Conservation (phyloP, 148 eudicot species). For the Suaeda aralocaspica region DNA sequence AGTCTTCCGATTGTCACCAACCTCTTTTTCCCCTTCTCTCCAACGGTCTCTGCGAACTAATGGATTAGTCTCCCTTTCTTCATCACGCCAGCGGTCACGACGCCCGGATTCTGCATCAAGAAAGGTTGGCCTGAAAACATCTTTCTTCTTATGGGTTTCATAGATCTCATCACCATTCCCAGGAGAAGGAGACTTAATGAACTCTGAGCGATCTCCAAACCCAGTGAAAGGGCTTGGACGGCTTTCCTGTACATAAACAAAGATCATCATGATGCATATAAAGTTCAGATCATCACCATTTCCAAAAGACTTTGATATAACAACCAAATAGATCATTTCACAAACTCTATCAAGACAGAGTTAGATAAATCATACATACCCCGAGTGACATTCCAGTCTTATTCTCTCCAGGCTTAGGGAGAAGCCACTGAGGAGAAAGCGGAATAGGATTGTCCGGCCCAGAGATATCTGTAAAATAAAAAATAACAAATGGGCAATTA, state of each 20-base stretch:
- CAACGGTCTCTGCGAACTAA: slow-evolving; percentile 69
- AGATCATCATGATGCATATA: slow-evolving; percentile 1
- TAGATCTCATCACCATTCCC: slow-evolving; percentile 41
- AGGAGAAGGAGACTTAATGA: slow-evolving; percentile 37
- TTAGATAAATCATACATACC: slow-evolving; percentile 43
- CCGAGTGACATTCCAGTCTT: slow-evolving; percentile 60
- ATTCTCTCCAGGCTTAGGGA: slow-evolving; percentile 75
- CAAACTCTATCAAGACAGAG: slow-evolving; percentile 6
- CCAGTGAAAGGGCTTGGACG: slow-evolving; percentile 41
- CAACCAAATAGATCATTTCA: neutral
- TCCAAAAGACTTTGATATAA: neutral
- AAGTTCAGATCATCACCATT: neutral
- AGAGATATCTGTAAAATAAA: slow-evolving; percentile 51
- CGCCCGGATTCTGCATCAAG: slow-evolving; percentile 71
- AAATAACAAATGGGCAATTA: too few species aligned
- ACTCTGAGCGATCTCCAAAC: slow-evolving; percentile 37
- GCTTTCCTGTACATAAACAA: slow-evolving; percentile 49
- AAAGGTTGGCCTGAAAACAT: slow-evolving; percentile 82
- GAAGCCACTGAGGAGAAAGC: slow-evolving; percentile 98
- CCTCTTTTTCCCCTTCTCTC: slow-evolving; percentile 81
- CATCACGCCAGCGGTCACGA: slow-evolving; percentile 95
- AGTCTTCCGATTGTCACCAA: slow-evolving; percentile 47
- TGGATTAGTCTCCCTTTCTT: slow-evolving; percentile 85
- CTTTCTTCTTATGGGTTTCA: slow-evolving; percentile 61
- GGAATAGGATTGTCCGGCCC: slow-evolving; percentile 72